Evolutionary conservation across 2,329 filamentous ascomycete species (phyloP), one percentile per base, ranked within the genome.

Genomic region (Cladophialophora yegresii): DNA sequence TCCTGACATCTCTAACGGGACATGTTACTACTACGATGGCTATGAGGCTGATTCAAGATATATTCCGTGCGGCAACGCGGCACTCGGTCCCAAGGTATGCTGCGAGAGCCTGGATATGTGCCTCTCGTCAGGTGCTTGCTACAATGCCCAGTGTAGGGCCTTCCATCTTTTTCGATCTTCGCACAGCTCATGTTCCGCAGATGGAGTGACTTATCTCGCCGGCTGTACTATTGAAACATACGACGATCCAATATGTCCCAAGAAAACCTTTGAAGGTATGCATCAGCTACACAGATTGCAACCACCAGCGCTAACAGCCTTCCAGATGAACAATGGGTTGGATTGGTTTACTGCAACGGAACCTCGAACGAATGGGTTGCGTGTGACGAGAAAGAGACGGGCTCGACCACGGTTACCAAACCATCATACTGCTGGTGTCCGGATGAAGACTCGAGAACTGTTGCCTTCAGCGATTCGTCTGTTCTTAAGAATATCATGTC

Each of bases 221-320:
- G 71, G 71, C 47, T 71, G 70, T 49, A 71, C 71, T 8, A 69
- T 71, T 45, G 56, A 63, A 6, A 53, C 55, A 36, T 72, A 71
- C 58, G 43, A 67, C 49, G 63, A 71, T 56, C 16, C 51, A 5
- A 64, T 28, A 28, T 71, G 70, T 56, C 70, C 70, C 4, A 40
- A 53, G n/a, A 71, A 70, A 57, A 65, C 58, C 33, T 64, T 59
- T 54, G 32, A 54, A 62, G 57, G 63, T 64, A 49, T 22, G 32
- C 49, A 16, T 56, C 10, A 9, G 20, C 33, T 20, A 26, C 22
- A 33, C 12, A n/a, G 30, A 50, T 20, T 20, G 47, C 45, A n/a
- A 6, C 23, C 26, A 43, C 2, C 26, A 7, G 28, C 8, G 12
- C 47, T 59, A 30, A 59, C 22, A 4, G 28, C 45, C n/a, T 36